Evolutionary conservation across 768 basidiomycete species (phyloP), one percentile per base, ranked within the genome.

Genomic region (Russula earlei): DNA sequence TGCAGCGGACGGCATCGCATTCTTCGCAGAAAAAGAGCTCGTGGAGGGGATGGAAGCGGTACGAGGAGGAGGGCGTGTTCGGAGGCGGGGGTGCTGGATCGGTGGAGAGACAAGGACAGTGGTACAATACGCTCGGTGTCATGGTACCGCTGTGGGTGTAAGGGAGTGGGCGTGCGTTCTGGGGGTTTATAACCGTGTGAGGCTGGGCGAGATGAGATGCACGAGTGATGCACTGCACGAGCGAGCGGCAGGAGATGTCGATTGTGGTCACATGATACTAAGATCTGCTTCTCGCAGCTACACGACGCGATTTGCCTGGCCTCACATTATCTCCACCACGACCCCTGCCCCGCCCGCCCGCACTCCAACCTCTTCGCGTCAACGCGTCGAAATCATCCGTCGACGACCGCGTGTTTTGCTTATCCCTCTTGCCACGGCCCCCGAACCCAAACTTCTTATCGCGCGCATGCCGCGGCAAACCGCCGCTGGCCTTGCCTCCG

Each of bases 11-110:
- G 2, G 89, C 86, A 69, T 98, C 95, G 70, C 96, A 99, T 78
- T 98, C 95, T 70, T 97, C 94, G 69, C 96, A 99, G 69, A 98
- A 98, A 70, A 91, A 96, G 8, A 99, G 81, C 27, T 78, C 79
- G 64, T 90, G 80, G 2, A 98, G 78, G 6, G 85, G 79, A 63
- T 94, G 90, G 67, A 93, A 91, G 63, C 81, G 84, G 64, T 83
- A 79, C 0, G 84, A 81, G 0, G 92, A 91, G 0, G 92, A 90
- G 2, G 80, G 72, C 0, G 88, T 75, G 63, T 83, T 84, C 0
- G 87, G 89, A 3, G 84, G 85, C 11, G 88, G 89, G 11, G 85
- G 84, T 20, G 76, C 68, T 15, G 77, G 77, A 17, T 77, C 75
- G 6, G 69, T 67, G 19, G 84, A 80, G 14, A 83, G 74, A 67